Base-by-base conservation (phyloP, 441 rosid species). In the Euphorbia schlechtendalii region DNA sequence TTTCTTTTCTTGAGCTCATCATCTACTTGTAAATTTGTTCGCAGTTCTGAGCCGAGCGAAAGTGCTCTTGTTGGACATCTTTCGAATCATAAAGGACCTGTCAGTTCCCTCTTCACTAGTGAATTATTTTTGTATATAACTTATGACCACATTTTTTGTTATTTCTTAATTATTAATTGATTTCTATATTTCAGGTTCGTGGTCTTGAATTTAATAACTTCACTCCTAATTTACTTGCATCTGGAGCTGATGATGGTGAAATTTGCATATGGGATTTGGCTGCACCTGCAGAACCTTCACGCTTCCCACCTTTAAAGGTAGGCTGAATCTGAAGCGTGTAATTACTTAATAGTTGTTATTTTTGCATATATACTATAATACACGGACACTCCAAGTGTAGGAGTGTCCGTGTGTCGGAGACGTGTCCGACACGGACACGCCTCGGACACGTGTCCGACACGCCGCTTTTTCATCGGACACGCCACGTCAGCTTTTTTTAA, bases 211-310 rank as follows among this genome's bases (percentile, higher is more conserved):
- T 95, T 74, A 95, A 95, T 69, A 56, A 74, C 28, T 73, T 85
- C 66, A 69, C 90, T 27, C 88, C 99, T 32, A 83, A 89, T 69
- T 80, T 86, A 69, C 89, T 95, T 73, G 99, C 98, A 62, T 92
- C 99, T 68, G 99, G 98, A 43, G 98, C 97, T 56, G 98, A 92
- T 72, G 98, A 88, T 79, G 96, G 97, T 70, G 98, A 95, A 84
- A 86, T 90, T 64, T 88, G 87, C 82, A 88, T 95, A 45, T 95
- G 99, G 99, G 97, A 95, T 82, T 71, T 95, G 76, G 71, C 89
- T 55, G 73, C 77, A 67, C 99, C 99, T 56, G 62, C 83, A 18
- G 87, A 83, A 75, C 95, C 97, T 74, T 72, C 91, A 67, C 93
- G 83, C 81, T 89, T 80, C 70, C 98, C 99, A 2, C 86, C 91